Conservation (phyloP, 225 moss, liverwort and hornwort species). For the Pseudoscleropodium purum region DNA sequence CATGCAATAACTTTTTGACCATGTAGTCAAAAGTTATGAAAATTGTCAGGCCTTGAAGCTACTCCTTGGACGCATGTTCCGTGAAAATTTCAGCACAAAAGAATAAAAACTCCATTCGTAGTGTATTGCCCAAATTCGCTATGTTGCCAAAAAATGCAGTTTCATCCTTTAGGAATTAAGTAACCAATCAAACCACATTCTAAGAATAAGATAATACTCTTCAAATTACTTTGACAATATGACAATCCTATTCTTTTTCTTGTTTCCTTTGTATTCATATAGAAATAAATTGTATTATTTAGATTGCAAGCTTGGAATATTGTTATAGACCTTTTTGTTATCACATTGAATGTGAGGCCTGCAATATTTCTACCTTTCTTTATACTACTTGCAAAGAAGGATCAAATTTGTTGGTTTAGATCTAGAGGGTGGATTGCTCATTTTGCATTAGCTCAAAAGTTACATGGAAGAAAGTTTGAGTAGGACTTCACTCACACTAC, state of each 20-base stretch:
- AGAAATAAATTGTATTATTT: not conserved
- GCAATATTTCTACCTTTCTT: not conserved
- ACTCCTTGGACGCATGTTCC: too few relatives aligned
- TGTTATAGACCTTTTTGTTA: accelerated
- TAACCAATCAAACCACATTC: not conserved
- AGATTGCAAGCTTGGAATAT: accelerated
- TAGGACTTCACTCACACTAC: accelerated
- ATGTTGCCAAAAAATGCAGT: too few relatives aligned
- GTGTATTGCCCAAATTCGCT: too few relatives aligned
- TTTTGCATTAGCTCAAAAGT: not conserved
- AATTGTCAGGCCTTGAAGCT: too few relatives aligned
- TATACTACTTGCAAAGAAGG: not conserved
- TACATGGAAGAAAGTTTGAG: not conserved
- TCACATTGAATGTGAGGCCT: not conserved
- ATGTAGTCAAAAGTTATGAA: too few relatives aligned
- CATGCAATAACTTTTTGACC: too few relatives aligned
- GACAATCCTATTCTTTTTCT: accelerated
- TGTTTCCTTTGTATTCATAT: not conserved
- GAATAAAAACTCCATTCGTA: too few relatives aligned
- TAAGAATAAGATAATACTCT: not conserved
- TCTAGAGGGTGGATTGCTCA: accelerated
- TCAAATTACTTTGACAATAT: not conserved
- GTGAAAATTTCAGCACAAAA: too few relatives aligned
- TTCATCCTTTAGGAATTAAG: too few relatives aligned
- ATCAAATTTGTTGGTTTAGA: not conserved